Evolutionary conservation across 2,329 filamentous ascomycete species (phyloP), one percentile per base, ranked within the genome.

Genomic region (Didymella arachidicola): DNA sequence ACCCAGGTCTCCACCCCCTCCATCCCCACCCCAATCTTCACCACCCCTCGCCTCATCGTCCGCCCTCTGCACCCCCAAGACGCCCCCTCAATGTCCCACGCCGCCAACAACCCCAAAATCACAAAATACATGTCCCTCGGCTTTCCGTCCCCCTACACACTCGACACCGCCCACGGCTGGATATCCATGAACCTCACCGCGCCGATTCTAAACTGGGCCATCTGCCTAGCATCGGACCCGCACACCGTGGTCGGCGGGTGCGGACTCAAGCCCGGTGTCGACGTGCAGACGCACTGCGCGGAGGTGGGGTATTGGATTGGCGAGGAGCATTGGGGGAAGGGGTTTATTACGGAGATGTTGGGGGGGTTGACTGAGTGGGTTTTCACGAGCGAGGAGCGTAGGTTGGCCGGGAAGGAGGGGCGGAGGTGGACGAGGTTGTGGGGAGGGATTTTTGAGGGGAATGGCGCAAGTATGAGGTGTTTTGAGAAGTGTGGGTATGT

Each of bases 291-390:
- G 5, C 77, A 78, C 53, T 69, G 67, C 1, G 79, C 74, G 0
- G 77, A 79, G 56, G 47, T 81, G 1, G 79, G 79, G 10, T 81
- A 78, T 64, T 81, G 79, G 79, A 55, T 81, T 11, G 73, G 70
- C 16, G 74, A 77, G 52, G 59, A 60, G 29, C 67, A 68, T 34
- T 77, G 76, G 76, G 77, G 78, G 0, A 61, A 64, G 42, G 74
- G 74, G 2, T 64, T 76, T 29, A 72, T 69, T 63, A 73, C 65
- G 1, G 73, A 72, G 53, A 71, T 70, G 18, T 53, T 78, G n/a
- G 61, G 59, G 12, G 74, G 64, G 7, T 73, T 79, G 43, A 71
- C 74, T 16, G 57, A 61, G 16, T 80, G 76, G 75, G 60, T 60
- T 2, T 81, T 79, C 56, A 34, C 53, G 4, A 4, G 14, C 7